Percentiles rank a stretch among this genome's conserved stretches.
Evolutionary conservation across 768 basidiomycete genomes (phyloP).

Genomic region (Suillus hirtellus): DNA sequence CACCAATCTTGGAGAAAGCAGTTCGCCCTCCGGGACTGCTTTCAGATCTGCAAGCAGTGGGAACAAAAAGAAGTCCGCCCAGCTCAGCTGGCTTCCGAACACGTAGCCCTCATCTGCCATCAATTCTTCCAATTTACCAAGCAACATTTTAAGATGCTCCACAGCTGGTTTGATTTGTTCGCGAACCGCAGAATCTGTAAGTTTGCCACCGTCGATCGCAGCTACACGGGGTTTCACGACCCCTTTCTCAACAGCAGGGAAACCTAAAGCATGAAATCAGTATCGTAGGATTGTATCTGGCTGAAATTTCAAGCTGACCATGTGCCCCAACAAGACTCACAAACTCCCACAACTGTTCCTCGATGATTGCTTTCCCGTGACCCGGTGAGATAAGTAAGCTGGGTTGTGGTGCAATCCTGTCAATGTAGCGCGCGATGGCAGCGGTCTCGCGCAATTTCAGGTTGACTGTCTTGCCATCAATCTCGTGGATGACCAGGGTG

Average conservation of each 20-base stretch:
- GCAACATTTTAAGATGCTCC: conserved; percentile 18
- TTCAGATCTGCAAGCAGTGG: conserved; percentile 32
- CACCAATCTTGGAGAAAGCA: conserved; percentile 25
- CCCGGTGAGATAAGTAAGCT: conserved; percentile 23
- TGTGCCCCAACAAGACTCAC: conserved; percentile 26
- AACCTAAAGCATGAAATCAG: conserved; percentile 22
- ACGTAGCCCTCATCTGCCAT: conserved; percentile 31
- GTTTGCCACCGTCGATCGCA: conserved; percentile 23
- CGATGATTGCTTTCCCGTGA: conserved; percentile 22
- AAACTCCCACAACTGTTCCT: conserved; percentile 36
- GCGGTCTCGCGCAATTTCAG: conserved; percentile 30
- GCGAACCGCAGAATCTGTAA: conserved; percentile 26
- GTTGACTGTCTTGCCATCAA: conserved; percentile 23
- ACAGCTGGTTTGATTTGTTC: conserved; percentile 21
- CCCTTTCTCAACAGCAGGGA: conserved; percentile 30
- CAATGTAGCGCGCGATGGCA: conserved; percentile 32
- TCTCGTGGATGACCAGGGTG: conserved; percentile 27
- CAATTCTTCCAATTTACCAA: conserved; percentile 18
- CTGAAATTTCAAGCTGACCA: conserved; percentile 16
- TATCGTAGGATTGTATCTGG: background rate
- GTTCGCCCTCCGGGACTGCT: conserved; percentile 27
- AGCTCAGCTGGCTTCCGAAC: conserved; percentile 29
- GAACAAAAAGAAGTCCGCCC: conserved; percentile 37
- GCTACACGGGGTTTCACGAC: conserved; percentile 35
- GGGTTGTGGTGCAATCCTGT: conserved; percentile 31